A percentile compares a stretch with the other conserved stretches of the same genome.
These are phyloP conservation scores for Melanomma pulvis-pyrius DNA, from an alignment of 495 filamentous ascomycete genomes.

Conservation along the genomic window DNA sequence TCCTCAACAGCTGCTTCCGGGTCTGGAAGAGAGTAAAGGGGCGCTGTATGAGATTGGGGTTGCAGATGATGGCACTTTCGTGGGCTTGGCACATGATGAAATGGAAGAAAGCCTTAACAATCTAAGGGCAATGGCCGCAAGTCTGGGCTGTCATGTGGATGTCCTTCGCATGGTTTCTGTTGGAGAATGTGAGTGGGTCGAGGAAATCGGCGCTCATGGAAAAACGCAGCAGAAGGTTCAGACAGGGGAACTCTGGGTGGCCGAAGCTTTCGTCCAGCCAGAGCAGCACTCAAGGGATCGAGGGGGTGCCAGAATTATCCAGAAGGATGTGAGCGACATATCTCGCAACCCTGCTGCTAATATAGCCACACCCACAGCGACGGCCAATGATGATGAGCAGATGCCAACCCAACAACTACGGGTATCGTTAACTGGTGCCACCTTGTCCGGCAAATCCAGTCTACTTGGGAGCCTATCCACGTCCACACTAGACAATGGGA, in stretches of 20 bases:
- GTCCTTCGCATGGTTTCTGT: constrained; percentile 82
- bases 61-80: constrained; percentile 88
- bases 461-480: constrained; percentile 86
- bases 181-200: constrained; percentile 80
- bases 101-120: constrained; percentile 85
- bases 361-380: neutral
- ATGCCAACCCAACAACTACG: constrained; percentile 71
- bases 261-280: constrained; percentile 78
- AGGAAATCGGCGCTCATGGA: constrained; percentile 42
- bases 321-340: constrained; percentile 8
- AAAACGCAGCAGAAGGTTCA: constrained; percentile 39
- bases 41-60: constrained; percentile 97
- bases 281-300: constrained; percentile 23
- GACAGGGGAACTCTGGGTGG: constrained; percentile 75
- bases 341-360: neutral
- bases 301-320: neutral
- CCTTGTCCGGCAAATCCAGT: constrained; percentile 91
- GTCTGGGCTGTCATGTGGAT: constrained; percentile 85
- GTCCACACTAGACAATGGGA: constrained; percentile 85
- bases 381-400: neutral
- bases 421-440: constrained; percentile 87
- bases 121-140: constrained; percentile 84
- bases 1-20: constrained; percentile 68
- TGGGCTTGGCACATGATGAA: constrained; percentile 88
- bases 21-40: constrained; percentile 88